phyloP scores from a whole-genome alignment of 2,329 filamentous ascomycete genomes.

The Aspergillus sp. region DNA sequence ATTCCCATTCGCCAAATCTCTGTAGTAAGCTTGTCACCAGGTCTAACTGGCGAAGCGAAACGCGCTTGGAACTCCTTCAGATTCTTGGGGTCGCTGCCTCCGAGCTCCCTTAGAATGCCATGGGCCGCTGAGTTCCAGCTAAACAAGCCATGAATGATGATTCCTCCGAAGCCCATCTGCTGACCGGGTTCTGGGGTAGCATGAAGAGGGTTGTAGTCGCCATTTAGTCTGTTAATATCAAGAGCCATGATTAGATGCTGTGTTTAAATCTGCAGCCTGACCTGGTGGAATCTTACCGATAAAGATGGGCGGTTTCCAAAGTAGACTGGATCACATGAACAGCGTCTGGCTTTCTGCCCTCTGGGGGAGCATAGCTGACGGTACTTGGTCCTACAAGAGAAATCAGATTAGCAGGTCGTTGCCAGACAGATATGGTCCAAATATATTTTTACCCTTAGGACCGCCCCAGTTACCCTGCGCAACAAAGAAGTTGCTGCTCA shows the following conservation, averaged over 20 bases:
- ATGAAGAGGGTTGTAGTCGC: slow-evolving; percentile 92
- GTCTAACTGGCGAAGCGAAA: slow-evolving; percentile 79
- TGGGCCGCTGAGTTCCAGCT: slow-evolving; percentile 79
- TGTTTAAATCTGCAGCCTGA: background rate
- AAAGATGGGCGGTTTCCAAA: slow-evolving; percentile 67
- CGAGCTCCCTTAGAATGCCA: slow-evolving; percentile 66
- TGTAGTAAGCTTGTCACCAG: slow-evolving; percentile 75
- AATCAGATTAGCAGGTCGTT: slow-evolving; percentile 4
- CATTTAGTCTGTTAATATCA: slow-evolving; percentile 62
- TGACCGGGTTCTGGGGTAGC: slow-evolving; percentile 77
- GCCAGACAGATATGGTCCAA: background rate
- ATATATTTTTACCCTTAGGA: slow-evolving; percentile 62
- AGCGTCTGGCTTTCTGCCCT: slow-evolving; percentile 65
- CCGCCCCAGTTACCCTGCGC: slow-evolving; percentile 82
- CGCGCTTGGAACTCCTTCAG: slow-evolving; percentile 84
- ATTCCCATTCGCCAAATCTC: slow-evolving; percentile 76
- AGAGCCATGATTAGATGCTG: slow-evolving; percentile 1
- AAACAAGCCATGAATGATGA: slow-evolving; percentile 85
- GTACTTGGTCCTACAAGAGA: slow-evolving; percentile 55
- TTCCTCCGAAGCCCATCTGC: slow-evolving; percentile 87
- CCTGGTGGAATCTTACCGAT: slow-evolving; percentile 45
- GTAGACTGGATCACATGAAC: slow-evolving; percentile 67
- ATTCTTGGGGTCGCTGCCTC: slow-evolving; percentile 72
- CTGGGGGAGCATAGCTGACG: slow-evolving; percentile 71
- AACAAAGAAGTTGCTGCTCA: slow-evolving; percentile 72